These are phyloP conservation scores for Boletus reticuloceps DNA, from an alignment of 768 basidiomycete genomes.

Conservation along the genomic window DNA sequence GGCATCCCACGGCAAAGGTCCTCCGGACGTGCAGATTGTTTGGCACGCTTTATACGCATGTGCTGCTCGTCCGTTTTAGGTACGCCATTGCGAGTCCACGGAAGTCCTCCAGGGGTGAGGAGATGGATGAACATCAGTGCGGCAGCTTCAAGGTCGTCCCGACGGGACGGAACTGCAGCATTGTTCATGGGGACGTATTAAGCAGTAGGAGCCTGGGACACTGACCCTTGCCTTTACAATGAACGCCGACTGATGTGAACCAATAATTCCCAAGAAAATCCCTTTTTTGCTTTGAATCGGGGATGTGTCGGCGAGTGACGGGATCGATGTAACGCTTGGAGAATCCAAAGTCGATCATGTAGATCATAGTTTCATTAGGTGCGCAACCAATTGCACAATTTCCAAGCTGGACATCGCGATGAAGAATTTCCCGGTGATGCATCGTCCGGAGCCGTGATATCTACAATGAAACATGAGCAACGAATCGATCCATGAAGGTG, in stretches of 20 bases:
- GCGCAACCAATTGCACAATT: slow-evolving; percentile 67
- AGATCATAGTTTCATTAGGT: slow-evolving; percentile 58
- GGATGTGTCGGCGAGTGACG: slow-evolving; percentile 63
- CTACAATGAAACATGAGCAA: slow-evolving; percentile 35
- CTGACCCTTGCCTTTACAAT: slow-evolving; percentile 72
- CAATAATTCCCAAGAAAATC: slow-evolving; percentile 85
- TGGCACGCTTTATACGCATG: slow-evolving; percentile 60
- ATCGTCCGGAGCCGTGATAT: slow-evolving; percentile 72
- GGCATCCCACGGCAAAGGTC: slow-evolving; percentile 69
- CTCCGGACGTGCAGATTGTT: slow-evolving; percentile 58
- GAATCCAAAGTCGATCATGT: slow-evolving; percentile 88
- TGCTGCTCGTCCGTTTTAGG: slow-evolving; percentile 68
- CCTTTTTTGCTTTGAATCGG: slow-evolving; percentile 61
- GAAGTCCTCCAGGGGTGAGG: slow-evolving; percentile 69
- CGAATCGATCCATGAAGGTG: neutral
- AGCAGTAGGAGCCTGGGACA: slow-evolving; percentile 10
- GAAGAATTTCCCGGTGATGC: slow-evolving; percentile 70
- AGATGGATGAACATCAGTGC: slow-evolving; percentile 81
- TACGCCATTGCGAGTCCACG: slow-evolving; percentile 80
- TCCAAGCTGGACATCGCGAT: slow-evolving; percentile 78
- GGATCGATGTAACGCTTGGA: slow-evolving; percentile 76
- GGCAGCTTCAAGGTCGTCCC: slow-evolving; percentile 76
- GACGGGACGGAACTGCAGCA: slow-evolving; percentile 64
- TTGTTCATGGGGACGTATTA: slow-evolving; percentile 20
- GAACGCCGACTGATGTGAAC: slow-evolving; percentile 77